Base-by-base conservation (phyloP, 2,329 filamentous ascomycete species). In the Pseudopyricularia cyperi region DNA sequence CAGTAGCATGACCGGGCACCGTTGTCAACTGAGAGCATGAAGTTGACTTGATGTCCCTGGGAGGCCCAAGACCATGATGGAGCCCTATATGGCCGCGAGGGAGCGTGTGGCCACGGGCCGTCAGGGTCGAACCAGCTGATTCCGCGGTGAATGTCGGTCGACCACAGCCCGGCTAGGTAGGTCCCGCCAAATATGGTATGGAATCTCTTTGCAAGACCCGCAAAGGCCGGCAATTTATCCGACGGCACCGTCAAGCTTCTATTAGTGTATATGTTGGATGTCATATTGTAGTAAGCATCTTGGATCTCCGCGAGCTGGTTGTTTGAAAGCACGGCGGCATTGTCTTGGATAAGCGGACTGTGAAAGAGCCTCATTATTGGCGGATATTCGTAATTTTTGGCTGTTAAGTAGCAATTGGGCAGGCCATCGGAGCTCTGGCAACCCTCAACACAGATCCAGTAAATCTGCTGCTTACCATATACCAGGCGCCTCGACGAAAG, bases 121-220 rank as follows among this genome's bases (percentile, higher is more conserved):
- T 22, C 30, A 12, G 4, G 2, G 17, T 15, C 7, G 4, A n/a
- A 39, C 48, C 48, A 50, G 22, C 26, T 12, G 19, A 50, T 12
- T 1, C 48, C 48, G 7, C 19, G n/a, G 6, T 44, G 48, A 2
- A 50, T 28, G 24, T 50, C 48, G 9, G n/a, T 39, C 11, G 35
- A 50, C 48, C 48, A 50, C 19, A 50, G 7, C n/a, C 48, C 48
- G 15, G 48, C 48, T 7, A 50, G 22, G 35, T 50, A 50, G n/a
- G 22, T 9, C 7, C 48, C 48, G 9, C 34, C 48, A 15, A 50
- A 50, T 1, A 50, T 1, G 7, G 34, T 8, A 3, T 50, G 48
- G 15, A 50, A 30, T 7, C 2, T 28, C 22, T 15, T 33, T 7
- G 24, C 48, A 17, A 50, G 22, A 14, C 48, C 48, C 0, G 48